phyloP scores from a whole-genome alignment of 1,284 basidiomycete genomes.

The Ganoderma sp. region DNA sequence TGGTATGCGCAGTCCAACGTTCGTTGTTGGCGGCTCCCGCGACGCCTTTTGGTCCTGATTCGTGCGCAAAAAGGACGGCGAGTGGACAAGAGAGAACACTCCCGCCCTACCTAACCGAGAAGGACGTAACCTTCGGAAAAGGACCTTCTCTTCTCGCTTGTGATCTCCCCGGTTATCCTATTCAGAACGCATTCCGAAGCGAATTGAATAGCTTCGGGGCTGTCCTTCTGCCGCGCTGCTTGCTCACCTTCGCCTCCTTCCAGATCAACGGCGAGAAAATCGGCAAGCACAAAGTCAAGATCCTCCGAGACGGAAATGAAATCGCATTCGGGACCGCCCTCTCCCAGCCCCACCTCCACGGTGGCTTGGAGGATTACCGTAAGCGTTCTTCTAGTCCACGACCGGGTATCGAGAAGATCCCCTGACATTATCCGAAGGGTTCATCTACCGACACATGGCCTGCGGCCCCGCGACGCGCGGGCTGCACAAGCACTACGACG shows the following conservation, averaged over 20 bases:
- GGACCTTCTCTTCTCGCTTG: not conserved
- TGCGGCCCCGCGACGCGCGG: conserved; percentile 54
- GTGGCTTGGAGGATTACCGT: conserved; percentile 66
- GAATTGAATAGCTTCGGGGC: conserved; percentile 1
- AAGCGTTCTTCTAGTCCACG: conserved; percentile 36
- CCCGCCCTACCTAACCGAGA: not conserved
- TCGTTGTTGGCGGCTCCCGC: not conserved
- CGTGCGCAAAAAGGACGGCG: not conserved
- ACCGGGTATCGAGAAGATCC: not conserved
- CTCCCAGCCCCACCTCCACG: conserved; percentile 51
- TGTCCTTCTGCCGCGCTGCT: conserved; percentile 20
- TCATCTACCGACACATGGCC: conserved; percentile 59
- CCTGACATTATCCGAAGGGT: conserved; percentile 43
- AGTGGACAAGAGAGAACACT: not conserved
- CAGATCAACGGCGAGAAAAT: conserved; percentile 78
- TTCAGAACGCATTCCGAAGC: not conserved
- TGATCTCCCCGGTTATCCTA: not conserved
- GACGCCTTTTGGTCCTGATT: not conserved
- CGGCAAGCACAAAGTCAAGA: conserved; percentile 57
- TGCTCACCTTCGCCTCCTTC: conserved; percentile 6
- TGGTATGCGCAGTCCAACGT: too few species aligned
- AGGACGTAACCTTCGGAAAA: not conserved
- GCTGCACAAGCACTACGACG: conserved; percentile 67
- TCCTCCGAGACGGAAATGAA: conserved; percentile 82
- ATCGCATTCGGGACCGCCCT: conserved; percentile 69